Percentiles rank a stretch among this genome's conserved stretches.
Evolutionary conservation across 2,329 filamentous ascomycete genomes (phyloP).

Genomic region (Sordariomycetes sp.): DNA sequence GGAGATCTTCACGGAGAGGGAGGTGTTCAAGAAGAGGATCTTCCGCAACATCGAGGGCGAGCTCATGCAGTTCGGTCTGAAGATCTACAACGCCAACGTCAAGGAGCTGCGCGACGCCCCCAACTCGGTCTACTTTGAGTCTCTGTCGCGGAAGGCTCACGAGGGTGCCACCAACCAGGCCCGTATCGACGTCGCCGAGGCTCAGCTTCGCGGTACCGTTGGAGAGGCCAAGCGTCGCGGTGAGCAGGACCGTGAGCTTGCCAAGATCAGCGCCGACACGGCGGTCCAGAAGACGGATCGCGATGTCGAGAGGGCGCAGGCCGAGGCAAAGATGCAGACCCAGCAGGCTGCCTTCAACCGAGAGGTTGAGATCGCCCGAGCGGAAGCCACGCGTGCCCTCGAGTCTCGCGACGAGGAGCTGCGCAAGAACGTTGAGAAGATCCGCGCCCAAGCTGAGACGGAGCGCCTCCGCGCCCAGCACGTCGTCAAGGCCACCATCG

Average conservation of each 20-base stretch:
- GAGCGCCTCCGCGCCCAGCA: constrained; percentile 70
- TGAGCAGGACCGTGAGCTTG: constrained; percentile 75
- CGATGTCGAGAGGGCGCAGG: constrained; percentile 70
- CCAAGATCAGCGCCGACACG: constrained; percentile 80
- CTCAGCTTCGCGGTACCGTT: constrained; percentile 58
- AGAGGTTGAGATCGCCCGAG: constrained; percentile 67
- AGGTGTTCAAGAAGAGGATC: constrained; percentile 68
- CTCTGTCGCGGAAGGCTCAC: constrained; percentile 73
- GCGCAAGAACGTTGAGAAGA: constrained; percentile 67
- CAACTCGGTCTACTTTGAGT: constrained; percentile 75
- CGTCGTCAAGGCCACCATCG: constrained; percentile 68
- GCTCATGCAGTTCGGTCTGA: constrained; percentile 70
- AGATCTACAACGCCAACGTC: constrained; percentile 65
- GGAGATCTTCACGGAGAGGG: constrained; percentile 72
- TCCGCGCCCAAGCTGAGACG: constrained; percentile 70
- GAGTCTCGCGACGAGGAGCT: constrained; percentile 74
- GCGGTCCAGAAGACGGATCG: constrained; percentile 78
- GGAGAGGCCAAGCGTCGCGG: constrained; percentile 72
- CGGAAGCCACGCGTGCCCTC: constrained; percentile 62
- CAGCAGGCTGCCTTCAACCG: constrained; percentile 63
- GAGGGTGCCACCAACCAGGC: constrained; percentile 80
- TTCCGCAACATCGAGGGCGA: constrained; percentile 71
- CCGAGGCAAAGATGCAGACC: constrained; percentile 67
- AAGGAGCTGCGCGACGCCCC: constrained; percentile 82
- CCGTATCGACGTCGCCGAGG: constrained; percentile 55